Base-by-base conservation (phyloP, 352 stramenopile genomes). In the Globisporangium heterothallicum region DNA sequence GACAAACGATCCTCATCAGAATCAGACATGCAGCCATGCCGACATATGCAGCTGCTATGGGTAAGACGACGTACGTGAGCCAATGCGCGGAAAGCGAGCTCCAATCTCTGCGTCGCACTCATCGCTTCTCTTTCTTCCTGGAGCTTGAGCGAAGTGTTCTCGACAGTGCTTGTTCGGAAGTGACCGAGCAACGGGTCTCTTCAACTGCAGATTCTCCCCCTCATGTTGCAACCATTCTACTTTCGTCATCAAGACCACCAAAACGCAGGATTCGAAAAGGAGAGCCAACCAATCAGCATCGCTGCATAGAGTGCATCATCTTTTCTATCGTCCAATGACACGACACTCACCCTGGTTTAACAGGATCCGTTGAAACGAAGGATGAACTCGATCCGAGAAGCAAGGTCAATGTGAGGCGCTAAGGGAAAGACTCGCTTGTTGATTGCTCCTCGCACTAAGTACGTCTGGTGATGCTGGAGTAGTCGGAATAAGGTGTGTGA, bases 51-150 rank as follows among this genome's bases (percentile, higher is more conserved):
- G n/a, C n/a, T n/a, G n/a, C n/a, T n/a, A n/a, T n/a, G n/a, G n/a
- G n/a, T n/a, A 16, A 47, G n/a, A 24, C 10, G 5, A 55, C 53
- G 53, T 30, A 60, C 53, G 12, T 60, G 53, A 12, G 44, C 53
- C 12, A 60, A n/a, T 18, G 34, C 8, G 38, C 45, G 53, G 27
- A 60, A 30, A 1, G 2, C 29, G 21, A 50, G 18, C 26, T 19
- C 49, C 13, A 43, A 3, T 1, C 16, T 24, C 30, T 36, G 16
- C 46, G 30, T 29, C 46, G 41, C 43, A 13, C 8, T 41, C 12
- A 8, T 6, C 0, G 47, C 32, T 38, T 38, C 32, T n/a, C n/a
- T 38, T 38, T 8, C 3, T 8, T 36, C 6, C 30, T 36, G 30
- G 6, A 2, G 10, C 32, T 38, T 38, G 0, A n/a, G n/a, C n/a